Conservation (phyloP, 1,139 yeast species). For the Debaryomycetaceae sp. region DNA sequence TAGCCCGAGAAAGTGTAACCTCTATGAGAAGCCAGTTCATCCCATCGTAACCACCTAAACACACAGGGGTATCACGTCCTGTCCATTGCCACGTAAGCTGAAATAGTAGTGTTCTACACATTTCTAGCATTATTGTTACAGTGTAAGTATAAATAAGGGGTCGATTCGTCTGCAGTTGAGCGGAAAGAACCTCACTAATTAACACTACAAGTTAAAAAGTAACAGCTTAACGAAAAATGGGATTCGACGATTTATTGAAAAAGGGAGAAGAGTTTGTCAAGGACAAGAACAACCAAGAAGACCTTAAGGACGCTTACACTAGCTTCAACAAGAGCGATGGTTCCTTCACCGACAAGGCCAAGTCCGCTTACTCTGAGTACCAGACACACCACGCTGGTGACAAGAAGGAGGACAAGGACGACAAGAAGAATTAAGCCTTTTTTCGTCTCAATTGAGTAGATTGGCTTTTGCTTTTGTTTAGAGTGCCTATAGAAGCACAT, state of each 20-base stretch:
- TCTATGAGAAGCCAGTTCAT: too few relatives aligned
- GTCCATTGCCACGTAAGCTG: neutral
- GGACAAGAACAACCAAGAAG: constrained; percentile 19
- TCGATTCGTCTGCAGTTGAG: too few relatives aligned
- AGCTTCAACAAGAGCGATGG: constrained; percentile 29
- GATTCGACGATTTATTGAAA: constrained; percentile 26
- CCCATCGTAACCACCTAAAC: too few relatives aligned
- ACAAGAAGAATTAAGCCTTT: neutral
- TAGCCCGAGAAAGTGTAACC: too few relatives aligned
- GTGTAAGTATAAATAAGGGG: neutral
- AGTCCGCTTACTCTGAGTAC: constrained; percentile 28
- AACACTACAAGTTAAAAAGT: too few relatives aligned
- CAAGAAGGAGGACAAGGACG: neutral
- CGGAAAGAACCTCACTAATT: too few relatives aligned
- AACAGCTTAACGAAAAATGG: constrained; percentile 19
- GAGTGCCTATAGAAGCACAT: neutral
- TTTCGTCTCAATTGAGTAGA: too few relatives aligned
- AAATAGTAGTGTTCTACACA: neutral
- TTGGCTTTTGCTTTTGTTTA: too few relatives aligned
- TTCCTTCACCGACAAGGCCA: constrained; percentile 30
- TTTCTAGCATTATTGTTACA: neutral
- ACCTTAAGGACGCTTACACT: constrained; percentile 33
- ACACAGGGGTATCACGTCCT: too few relatives aligned
- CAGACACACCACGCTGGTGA: constrained; percentile 7
- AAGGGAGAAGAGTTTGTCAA: constrained; percentile 37